Base-by-base conservation (phyloP, 768 basidiomycete species). In the Lactifluus piperatus region DNA sequence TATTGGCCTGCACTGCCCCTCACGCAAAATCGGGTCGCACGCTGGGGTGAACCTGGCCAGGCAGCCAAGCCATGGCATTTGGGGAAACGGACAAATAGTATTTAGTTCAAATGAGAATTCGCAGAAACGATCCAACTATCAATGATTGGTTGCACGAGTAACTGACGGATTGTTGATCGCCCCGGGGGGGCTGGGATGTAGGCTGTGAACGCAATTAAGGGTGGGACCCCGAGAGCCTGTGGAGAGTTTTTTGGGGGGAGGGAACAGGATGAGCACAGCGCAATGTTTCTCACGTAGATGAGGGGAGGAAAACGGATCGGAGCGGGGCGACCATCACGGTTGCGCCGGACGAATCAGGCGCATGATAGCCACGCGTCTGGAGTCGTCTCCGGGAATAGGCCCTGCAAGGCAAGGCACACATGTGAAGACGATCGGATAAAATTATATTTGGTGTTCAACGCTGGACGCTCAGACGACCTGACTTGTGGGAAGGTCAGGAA, bases 1-100 rank as follows among this genome's bases (percentile, higher is more conserved):
- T 43, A 51, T 49, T 20, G 59, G 54, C 34, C 46, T 60, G 54
- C 59, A 60, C 59, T 60, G 59, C 59, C 59, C 54, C 27, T 61
- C 60, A 39, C 50, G 60, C 44, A 61, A 45, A 44, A 48, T 56
- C 43, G 60, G 32, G 50, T 20, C n/a, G 18, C 50, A 45, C 55
- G 51, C 54, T 26, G 60, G 60, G 24, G 60, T 56, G 60, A 56
- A 55, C 60, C 56, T 61, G 45, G 44, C 24, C 8, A 61, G 7
- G 37, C 56, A 36, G 18, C 29, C 44, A 6, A 18, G 8, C 60
- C 60, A 61, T 47, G 45, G 60, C 60, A 61, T 61, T 41, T 39
- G n/a, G 36, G 49, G 50, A 9, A 4, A 56, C 20, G n/a, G 13
- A 44, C 14, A 37, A 34, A 39, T 44, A 29, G 37, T 29, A 46